Evolutionary conservation across 2,329 filamentous ascomycete genomes (phyloP).

Genomic region (Fusarium sp.): DNA sequence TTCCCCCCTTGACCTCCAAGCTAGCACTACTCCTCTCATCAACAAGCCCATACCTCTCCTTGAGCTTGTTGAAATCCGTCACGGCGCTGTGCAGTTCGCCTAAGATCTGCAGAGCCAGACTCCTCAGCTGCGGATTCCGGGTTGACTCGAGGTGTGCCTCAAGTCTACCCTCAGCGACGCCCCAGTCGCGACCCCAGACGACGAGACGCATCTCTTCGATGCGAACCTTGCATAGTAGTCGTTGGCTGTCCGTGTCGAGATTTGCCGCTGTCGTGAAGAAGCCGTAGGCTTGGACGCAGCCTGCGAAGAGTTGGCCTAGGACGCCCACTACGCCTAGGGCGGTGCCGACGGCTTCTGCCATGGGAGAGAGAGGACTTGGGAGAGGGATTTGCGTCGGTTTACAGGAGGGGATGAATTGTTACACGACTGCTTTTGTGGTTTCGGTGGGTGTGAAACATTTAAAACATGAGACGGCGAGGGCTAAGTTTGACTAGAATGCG

Average conservation of each 20-base stretch:
- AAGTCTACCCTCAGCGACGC: conserved; percentile 58
- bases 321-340: conserved; percentile 59
- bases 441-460: neutral
- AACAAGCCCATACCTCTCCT: conserved; percentile 56
- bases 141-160: conserved; percentile 56
- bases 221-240: conserved; percentile 60
- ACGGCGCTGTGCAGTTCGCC: conserved; percentile 58
- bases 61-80: conserved; percentile 57
- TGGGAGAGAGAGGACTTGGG: conserved; percentile 5
- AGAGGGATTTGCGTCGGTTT: neutral
- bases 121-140: conserved; percentile 53
- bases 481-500: conserved; percentile 6
- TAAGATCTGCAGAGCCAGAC: conserved; percentile 57
- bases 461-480: conserved; percentile 1
- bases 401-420: neutral
- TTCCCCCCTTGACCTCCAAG: conserved; percentile 24
- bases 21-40: conserved; percentile 43
- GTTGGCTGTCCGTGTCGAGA: conserved; percentile 57
- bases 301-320: conserved; percentile 60
- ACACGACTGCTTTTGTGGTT: neutral
- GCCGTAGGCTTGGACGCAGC: conserved; percentile 59
- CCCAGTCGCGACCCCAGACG: conserved; percentile 63
- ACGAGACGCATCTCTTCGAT: conserved; percentile 63
- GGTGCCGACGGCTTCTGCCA: conserved; percentile 57
- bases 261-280: conserved; percentile 58